Base-by-base conservation (phyloP, 306 rosid species). In the Begonia loranthoides region DNA sequence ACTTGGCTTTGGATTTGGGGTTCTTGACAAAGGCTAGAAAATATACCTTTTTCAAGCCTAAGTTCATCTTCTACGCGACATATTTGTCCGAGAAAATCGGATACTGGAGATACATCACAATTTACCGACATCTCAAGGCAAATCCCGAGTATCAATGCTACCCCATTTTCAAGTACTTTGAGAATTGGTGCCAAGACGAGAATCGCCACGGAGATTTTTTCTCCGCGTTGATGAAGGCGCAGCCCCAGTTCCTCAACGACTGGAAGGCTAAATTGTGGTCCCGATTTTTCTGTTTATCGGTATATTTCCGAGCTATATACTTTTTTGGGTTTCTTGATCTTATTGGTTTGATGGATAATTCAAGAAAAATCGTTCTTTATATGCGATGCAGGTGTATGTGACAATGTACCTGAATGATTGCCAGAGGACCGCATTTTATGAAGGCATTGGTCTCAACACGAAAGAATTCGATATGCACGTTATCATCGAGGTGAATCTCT, bases 171-270 rank as follows among this genome's bases (percentile, higher is more conserved):
- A 82, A 82, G 79, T 90, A 80, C 71, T 90, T 90, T 59, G 99
- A 90, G 86, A 90, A 90, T 81, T 90, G 99, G 99, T 90, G 99
- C 78, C 99, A 90, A 67, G 99, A 90, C 72, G 99, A 90, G 80
- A 90, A 90, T 57, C 74, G 99, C 45, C 99, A 90, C 16, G 99
- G 99, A 3, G 99, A 90, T 61, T 90, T 90, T 78, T 90, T 90
- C 76, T 85, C 99, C 46, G 99, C 99, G 55, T 74, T 90, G 67
- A 81, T 90, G 94, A 90, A 90, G 67, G 99, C 99, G 17, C 99
- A 90, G 73, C 99, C 97, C 33, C 99, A 90, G 50, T 90, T 90
- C 70, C 87, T 90, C 47, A 90, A 90, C 51, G 99, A 90, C 69
- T 90, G 99, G 99, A 90, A 90, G 81, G 99, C 99, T 1, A 90